These are phyloP conservation scores for Colletotrichum falcatum DNA, from an alignment of 2,329 filamentous ascomycete genomes.

Conservation along the genomic window DNA sequence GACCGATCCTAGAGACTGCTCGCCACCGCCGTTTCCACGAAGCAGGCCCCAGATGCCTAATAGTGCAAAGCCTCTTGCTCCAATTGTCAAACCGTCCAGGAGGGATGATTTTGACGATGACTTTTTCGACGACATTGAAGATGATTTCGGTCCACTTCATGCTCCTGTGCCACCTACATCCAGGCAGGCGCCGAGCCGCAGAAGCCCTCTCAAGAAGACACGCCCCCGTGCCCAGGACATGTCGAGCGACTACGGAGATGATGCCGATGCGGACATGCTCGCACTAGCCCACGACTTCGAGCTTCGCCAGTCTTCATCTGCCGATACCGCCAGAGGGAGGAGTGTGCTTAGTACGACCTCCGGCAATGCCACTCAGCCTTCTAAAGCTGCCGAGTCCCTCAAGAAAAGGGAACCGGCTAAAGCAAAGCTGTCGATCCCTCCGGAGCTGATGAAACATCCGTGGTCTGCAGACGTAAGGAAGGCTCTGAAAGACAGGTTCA, in stretches of 20 bases:
- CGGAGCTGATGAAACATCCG: conserved; percentile 71
- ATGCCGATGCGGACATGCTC: conserved; percentile 64
- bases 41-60: conserved; percentile 15
- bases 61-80: conserved; percentile 2
- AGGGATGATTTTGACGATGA: conserved; percentile 50
- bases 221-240: conserved; percentile 47
- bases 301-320: conserved; percentile 52
- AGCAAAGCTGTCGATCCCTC: conserved; percentile 54
- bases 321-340: conserved; percentile 46
- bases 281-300: conserved; percentile 65
- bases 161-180: conserved; percentile 14
- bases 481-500: conserved; percentile 85
- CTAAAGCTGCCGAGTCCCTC: conserved; percentile 49
- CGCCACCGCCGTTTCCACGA: conserved; percentile 42
- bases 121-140: conserved; percentile 45
- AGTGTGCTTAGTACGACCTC: conserved; percentile 61
- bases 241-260: conserved; percentile 62
- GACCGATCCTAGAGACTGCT: conserved; percentile 34
- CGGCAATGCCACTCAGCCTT: conserved; percentile 55
- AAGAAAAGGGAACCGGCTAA: conserved; percentile 50
- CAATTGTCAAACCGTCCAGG: background rate
- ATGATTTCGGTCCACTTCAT: conserved; percentile 33
- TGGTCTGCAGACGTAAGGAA: conserved; percentile 90
- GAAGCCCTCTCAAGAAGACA: conserved; percentile 26
- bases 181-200: conserved; percentile 11